phyloP scores from a whole-genome alignment of 78 protist species.

The Dictyostelium firmibasis region DNA sequence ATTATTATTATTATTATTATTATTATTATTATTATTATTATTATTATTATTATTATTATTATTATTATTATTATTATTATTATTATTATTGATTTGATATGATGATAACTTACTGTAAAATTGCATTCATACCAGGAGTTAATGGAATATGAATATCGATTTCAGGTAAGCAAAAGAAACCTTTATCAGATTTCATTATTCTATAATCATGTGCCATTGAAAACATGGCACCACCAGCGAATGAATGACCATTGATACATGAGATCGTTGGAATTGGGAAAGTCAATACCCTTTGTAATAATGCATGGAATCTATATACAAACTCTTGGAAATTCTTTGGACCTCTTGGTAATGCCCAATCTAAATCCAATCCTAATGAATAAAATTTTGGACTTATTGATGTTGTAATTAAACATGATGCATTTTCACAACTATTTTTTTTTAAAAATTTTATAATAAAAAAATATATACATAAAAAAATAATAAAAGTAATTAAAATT shows the following conservation, averaged over 20 bases:
- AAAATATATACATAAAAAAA: background rate
- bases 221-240: slow-evolving; percentile 80
- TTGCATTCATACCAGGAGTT: slow-evolving; percentile 75
- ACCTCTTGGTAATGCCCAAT: slow-evolving; percentile 29
- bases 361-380: slow-evolving; percentile 76
- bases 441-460: too few species aligned
- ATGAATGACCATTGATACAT: slow-evolving; percentile 56
- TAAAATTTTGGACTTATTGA: slow-evolving; percentile 41
- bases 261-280: slow-evolving; percentile 70
- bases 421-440: slow-evolving; percentile 36
- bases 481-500: too few species aligned
- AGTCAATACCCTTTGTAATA: slow-evolving; percentile 24
- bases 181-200: slow-evolving; percentile 56
- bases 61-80: too few species aligned
- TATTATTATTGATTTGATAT: too few species aligned
- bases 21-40: too few species aligned
- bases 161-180: slow-evolving; percentile 77
- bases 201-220: slow-evolving; percentile 53
- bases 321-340: background rate
- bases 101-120: slow-evolving; percentile 53
- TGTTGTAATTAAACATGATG: slow-evolving; percentile 68
- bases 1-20: too few species aligned
- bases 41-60: too few species aligned
- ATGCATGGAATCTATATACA: slow-evolving; percentile 24
- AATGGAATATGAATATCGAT: slow-evolving; percentile 68